Base-by-base conservation (phyloP, 2,329 filamentous ascomycete species). In the Diaporthe vexans region DNA sequence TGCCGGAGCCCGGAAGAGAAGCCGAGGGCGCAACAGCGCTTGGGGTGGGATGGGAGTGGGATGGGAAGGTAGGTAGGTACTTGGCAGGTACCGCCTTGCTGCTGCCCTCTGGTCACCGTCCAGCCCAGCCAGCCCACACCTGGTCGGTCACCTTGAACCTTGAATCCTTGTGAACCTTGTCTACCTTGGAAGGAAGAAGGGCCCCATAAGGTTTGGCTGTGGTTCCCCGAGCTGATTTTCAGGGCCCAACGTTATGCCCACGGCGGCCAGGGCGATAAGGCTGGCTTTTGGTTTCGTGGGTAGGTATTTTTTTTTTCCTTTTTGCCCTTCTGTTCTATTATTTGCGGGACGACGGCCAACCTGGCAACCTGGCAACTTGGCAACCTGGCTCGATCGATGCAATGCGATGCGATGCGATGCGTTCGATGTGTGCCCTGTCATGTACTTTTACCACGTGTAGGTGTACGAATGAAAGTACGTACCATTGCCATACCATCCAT, bases 1-100 rank as follows among this genome's bases (percentile, higher is more conserved):
- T 65, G 73, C 73, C 73, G 73, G 73, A 37, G 26, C 51, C 73
- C 73, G 73, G 73, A 68, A 74, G 59, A 43, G 51, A 67, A 74
- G 69, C 73, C 73, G 73, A 74, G 43, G 56, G 69, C 21, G 63
- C 21, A 13, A 54, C 46, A 37, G 63, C 63, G 40, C 33, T 52
- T 67, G 37, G 4, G 9, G 61, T 51, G 3, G 43, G 43, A 24
- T 35, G 26, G 26, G 13, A 52, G 37, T 40, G 37, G 63, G 46
- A n/a, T 48, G 46, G 46, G 46, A 48, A 29, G 29, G 29, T 3
- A 29, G 46, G 46, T 4, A n/a, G 46, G 63, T 68, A 68, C 63
- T 40, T 68, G 63, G 33, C 33, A 40, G 48, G 63, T 68, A 68
- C 46, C 46, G 46, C 63, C 46, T 54, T n/a, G 4, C 63, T 10